phyloP scores from a whole-genome alignment of 2,329 filamentous ascomycete genomes.

The Ophiostoma sp. region DNA sequence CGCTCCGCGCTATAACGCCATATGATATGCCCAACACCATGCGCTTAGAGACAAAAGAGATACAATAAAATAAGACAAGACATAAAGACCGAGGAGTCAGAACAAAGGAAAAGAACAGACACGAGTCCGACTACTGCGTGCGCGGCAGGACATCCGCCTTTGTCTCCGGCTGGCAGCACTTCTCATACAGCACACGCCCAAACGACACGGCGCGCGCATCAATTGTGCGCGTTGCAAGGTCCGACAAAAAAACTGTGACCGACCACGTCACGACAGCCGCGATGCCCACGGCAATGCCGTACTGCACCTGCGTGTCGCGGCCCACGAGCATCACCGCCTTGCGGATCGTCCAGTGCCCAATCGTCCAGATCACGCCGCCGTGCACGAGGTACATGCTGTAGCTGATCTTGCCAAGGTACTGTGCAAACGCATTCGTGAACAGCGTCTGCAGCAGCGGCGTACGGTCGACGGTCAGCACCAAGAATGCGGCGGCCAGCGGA shows the following conservation, averaged over 20 bases:
- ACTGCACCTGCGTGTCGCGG: constrained; percentile 39
- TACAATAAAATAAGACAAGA: background rate
- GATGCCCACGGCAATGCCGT: constrained; percentile 44
- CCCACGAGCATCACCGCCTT: constrained; percentile 37
- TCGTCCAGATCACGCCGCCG: constrained; percentile 48
- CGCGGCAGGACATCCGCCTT: constrained; percentile 10
- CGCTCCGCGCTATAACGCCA: constrained; percentile 10
- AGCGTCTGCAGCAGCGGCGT: constrained; percentile 28
- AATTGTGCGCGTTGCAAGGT: constrained; percentile 52
- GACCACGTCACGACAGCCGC: constrained; percentile 45
- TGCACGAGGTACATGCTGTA: constrained; percentile 59
- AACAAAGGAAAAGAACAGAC: background rate
- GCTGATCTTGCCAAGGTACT: constrained; percentile 55
- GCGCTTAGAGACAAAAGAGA: background rate
- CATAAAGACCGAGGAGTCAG: background rate
- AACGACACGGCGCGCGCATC: constrained; percentile 53
- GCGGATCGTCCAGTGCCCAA: constrained; percentile 39
- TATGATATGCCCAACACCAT: constrained; percentile 2
- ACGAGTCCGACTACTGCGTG: background rate
- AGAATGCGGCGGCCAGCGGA: constrained; percentile 26
- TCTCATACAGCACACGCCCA: constrained; percentile 49
- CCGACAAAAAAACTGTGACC: constrained; percentile 48
- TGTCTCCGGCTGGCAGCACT: constrained; percentile 24
- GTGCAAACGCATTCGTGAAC: constrained; percentile 30
- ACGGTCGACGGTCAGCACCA: constrained; percentile 30